A percentile compares a stretch with the other conserved stretches of the same genome.
Evolutionary conservation across 2,329 filamentous ascomycete genomes (phyloP).

Genomic region (Cladosporium sp.): DNA sequence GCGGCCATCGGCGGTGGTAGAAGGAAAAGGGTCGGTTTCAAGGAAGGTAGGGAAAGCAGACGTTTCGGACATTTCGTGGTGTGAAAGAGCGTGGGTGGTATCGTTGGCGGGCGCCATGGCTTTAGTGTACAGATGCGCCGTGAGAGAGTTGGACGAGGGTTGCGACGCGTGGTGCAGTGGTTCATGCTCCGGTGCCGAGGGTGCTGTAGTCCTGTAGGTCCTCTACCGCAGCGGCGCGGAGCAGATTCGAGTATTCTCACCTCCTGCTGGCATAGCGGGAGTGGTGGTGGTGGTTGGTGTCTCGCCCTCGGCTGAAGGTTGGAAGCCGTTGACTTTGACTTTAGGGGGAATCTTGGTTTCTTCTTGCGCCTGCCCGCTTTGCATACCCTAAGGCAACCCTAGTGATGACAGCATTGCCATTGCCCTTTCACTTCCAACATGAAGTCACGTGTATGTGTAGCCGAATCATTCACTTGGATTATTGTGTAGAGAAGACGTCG

Average conservation of each 20-base stretch:
- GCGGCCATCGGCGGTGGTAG: constrained; percentile 23
- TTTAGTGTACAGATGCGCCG: constrained; percentile 11
- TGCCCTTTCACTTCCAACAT: neutral
- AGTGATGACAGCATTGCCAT: neutral
- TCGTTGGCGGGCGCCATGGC: constrained; percentile 10
- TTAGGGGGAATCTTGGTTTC: neutral
- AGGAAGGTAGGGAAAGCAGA: constrained; percentile 34
- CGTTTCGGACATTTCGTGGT: constrained; percentile 12
- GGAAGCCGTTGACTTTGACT: neutral
- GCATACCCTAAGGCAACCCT: neutral
- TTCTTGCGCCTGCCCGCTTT: neutral
- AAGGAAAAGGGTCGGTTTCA: constrained; percentile 31
- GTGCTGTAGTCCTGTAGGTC: constrained; percentile 4
- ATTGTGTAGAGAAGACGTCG: neutral
- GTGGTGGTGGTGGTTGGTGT: constrained; percentile 7
- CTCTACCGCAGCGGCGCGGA: constrained; percentile 11
- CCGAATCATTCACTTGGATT: neutral
- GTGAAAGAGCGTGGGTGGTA: constrained; percentile 12
- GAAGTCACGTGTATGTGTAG: neutral
- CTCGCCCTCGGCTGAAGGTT: constrained; percentile 1
- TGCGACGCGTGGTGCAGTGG: neutral
- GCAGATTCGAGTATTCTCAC: neutral
- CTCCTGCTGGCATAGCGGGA: constrained; percentile 4
- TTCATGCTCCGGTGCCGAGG: neutral
- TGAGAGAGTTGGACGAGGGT: neutral